Base-by-base conservation (phyloP, 2,329 filamentous ascomycete genomes). In the Xylariales sp. region DNA sequence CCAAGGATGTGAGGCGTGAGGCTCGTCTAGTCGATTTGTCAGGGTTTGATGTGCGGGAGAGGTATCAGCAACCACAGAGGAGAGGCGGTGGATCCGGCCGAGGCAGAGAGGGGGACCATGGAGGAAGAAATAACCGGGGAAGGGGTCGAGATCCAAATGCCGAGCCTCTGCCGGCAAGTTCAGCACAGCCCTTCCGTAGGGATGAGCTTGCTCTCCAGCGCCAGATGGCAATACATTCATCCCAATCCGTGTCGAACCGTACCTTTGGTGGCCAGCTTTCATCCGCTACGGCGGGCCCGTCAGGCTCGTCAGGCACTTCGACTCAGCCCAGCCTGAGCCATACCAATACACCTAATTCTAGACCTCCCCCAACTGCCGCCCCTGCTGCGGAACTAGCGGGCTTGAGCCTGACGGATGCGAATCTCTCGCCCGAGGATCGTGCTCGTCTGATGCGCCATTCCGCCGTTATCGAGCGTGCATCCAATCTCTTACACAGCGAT, bases 141-240 rank as follows among this genome's bases (percentile, higher is more conserved):
- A 73, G 77, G 73, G 94, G 94, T 30, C 89, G 94, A 50, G 94
- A 97, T 79, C 94, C 94, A 1, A 97, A 97, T 78, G 87, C 92
- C 0, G 94, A 97, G 72, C 86, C 92, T 23, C 81, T 95, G 30
- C 92, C 93, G 3, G 83, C 87, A 5, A 92, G 91, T 39, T 93
- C 92, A 62, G 91, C 92, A 1, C 93, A 96, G 72, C 90, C 93
- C 1, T 79, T 97, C 76, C 88, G 92, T 56, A 85, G 96, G 76
- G 96, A 97, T 71, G 93, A 98, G 79, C 82, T 97, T 61, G 95
- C 96, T 2, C 97, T 93, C 78, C 95, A 98, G 76, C 87, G 96
- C 58, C 93, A 97, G 75, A 90, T 97, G 85, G 94, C 94, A 48
- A 93, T 98, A 57, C 94, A 97, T 74, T 94, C 90, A 57, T 91